Conservation (phyloP, 176 grass and related monocot species). For the Thalia dealbata region DNA sequence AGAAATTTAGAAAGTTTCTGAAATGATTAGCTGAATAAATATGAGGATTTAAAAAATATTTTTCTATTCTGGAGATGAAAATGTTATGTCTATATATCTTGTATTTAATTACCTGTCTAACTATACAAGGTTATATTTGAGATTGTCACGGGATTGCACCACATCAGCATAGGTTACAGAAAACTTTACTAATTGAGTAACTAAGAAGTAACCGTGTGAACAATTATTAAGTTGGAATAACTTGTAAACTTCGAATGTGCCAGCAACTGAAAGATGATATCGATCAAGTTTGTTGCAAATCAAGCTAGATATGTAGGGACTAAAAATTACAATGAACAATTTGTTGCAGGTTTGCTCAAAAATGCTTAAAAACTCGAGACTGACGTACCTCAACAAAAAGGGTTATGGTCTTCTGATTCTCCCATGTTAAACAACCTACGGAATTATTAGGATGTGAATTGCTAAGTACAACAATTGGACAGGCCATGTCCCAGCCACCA, state of each 20-base stretch:
- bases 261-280: neutral
- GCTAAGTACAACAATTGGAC: conserved; percentile 72
- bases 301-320: neutral
- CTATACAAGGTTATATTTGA: neutral
- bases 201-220: too few relatives aligned
- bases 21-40: neutral
- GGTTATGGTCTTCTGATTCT: conserved; percentile 46
- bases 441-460: conserved; percentile 47
- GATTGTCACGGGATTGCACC: neutral
- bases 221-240: neutral
- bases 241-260: neutral
- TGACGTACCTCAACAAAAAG: conserved; percentile 63
- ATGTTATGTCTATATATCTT: too few relatives aligned
- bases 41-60: neutral
- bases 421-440: conserved; percentile 33
- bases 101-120: too few relatives aligned
- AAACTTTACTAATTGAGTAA: neutral
- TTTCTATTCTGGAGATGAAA: neutral
- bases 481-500: conserved; percentile 96
- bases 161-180: neutral
- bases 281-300: neutral
- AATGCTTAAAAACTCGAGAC: conserved; percentile 6
- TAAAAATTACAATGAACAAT: neutral
- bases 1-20: neutral
- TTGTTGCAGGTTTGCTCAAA: neutral